Base-by-base conservation (phyloP, 2,329 filamentous ascomycete species). In the Colletotrichum liaoningense region DNA sequence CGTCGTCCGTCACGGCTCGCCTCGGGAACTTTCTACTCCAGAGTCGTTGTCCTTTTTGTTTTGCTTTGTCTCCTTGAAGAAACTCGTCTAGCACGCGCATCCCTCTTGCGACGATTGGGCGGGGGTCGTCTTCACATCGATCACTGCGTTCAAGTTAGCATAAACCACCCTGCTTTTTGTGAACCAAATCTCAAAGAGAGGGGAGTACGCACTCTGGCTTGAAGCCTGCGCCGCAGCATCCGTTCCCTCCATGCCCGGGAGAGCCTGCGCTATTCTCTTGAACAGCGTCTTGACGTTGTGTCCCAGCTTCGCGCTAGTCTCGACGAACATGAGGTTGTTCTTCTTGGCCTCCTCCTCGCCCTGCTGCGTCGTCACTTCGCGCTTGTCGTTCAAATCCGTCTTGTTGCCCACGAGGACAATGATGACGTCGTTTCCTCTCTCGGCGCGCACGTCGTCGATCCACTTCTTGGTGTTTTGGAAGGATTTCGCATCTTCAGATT, bases 381-480 rank as follows among this genome's bases (percentile, higher is more conserved):
- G 91, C 90, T 98, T 98, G 84, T 99, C 97, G 84, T 97, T 97
- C 83, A 99, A 85, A 88, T 99, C 97, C 57, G 97, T 99, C 92
- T 99, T 99, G 89, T 99, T 99, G 77, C 97, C 97, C 52, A 99
- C 97, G 59, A 99, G 87, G 59, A 99, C 97, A 79, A 99, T 98
- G 79, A 99, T 99, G 74, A 99, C 97, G 84, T 99, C 97, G 87
- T 97, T 98, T 64, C 97, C 97, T 80, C 97, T 91, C 87, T 99
- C 97, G 64, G 95, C 96, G 75, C 97, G 91, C 72, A 99, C 97
- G 81, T 99, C 97, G 82, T 99, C 97, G 77, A 99, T 97, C 97
- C 97, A 99, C 89, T 99, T 99, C 81, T 95, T 92, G 67, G 97
- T 99, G 85, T 99, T 98, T 83, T 98, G 94, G 88, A 99, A 99